Evolutionary conservation across 441 rosid species (phyloP).

Genomic region (Brassica hybrid): DNA sequence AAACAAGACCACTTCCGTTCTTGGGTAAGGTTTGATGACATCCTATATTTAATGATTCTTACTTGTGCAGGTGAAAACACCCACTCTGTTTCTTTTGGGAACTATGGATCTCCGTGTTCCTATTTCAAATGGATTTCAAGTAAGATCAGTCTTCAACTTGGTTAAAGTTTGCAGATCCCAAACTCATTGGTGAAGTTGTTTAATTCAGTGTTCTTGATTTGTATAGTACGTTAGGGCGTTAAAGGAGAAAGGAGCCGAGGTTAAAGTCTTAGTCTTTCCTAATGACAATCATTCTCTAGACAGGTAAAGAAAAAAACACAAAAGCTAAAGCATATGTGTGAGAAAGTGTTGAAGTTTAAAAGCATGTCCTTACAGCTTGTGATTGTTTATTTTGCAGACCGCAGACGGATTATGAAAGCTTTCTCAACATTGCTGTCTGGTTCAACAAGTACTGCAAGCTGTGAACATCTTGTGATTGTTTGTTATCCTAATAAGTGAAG

Average conservation of each 20-base stretch:
- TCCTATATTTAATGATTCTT: background rate
- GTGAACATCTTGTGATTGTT: slow-evolving; percentile 22
- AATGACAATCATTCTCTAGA: slow-evolving; percentile 73
- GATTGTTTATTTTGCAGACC: slow-evolving; percentile 65
- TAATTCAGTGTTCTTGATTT: slow-evolving; percentile 25
- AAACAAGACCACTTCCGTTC: background rate
- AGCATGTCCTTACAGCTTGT: background rate
- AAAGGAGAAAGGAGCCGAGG: slow-evolving; percentile 80
- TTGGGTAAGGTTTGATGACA: background rate
- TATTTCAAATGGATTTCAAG: slow-evolving; percentile 78
- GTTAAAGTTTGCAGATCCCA: slow-evolving; percentile 11
- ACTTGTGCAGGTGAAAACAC: slow-evolving; percentile 81
- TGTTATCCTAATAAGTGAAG: background rate
- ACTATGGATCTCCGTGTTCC: slow-evolving; percentile 93
- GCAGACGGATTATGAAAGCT: slow-evolving; percentile 84
- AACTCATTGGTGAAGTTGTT: slow-evolving; percentile 14
- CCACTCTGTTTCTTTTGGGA: slow-evolving; percentile 82
- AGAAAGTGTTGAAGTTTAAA: background rate
- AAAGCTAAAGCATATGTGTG: slow-evolving; percentile 28
- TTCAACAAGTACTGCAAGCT: slow-evolving; percentile 75
- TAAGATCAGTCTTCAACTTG: slow-evolving; percentile 45
- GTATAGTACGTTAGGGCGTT: slow-evolving; percentile 76
- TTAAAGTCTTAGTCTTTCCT: slow-evolving; percentile 74
- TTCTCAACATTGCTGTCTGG: slow-evolving; percentile 84
- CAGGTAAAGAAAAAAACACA: slow-evolving; percentile 46